A percentile compares a stretch with the other conserved stretches of the same genome.
These are phyloP conservation scores for Eremomyces bilateralis DNA, from an alignment of 495 filamentous ascomycete genomes.

Conservation along the genomic window DNA sequence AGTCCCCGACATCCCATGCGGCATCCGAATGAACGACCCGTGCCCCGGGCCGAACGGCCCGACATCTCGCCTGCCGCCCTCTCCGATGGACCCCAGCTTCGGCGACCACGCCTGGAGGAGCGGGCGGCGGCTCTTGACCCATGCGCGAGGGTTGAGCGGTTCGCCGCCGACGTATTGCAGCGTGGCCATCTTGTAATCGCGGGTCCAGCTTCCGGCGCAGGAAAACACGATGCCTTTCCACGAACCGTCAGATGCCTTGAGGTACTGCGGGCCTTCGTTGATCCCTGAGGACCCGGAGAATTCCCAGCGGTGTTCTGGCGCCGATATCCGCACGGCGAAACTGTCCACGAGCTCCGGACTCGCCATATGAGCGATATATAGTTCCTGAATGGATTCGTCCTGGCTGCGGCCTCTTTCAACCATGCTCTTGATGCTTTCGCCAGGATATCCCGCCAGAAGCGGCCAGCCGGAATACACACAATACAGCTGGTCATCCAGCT, in stretches of 20 bases:
- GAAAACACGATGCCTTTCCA: slow-evolving; percentile 16
- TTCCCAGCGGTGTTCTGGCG: slow-evolving; percentile 14
- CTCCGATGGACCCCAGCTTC: background rate
- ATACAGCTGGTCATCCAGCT: slow-evolving; percentile 11
- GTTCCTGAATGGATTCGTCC: slow-evolving; percentile 12
- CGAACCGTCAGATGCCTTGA: slow-evolving; percentile 10
- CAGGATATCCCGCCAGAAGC: slow-evolving; percentile 1
- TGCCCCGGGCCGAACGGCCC: slow-evolving; percentile 18
- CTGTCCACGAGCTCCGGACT: slow-evolving; percentile 6
- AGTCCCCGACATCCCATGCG: slow-evolving; percentile 5
- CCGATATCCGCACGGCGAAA: slow-evolving; percentile 10
- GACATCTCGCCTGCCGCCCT: slow-evolving; percentile 3
- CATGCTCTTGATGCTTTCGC: too few relatives aligned
- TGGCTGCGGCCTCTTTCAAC: slow-evolving; percentile 2
- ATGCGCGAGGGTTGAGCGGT: slow-evolving; percentile 10
- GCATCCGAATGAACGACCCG: slow-evolving; percentile 11
- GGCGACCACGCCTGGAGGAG: slow-evolving; percentile 11
- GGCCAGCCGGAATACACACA: slow-evolving; percentile 19
- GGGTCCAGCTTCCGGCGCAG: slow-evolving; percentile 16
- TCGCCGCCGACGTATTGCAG: slow-evolving; percentile 13
- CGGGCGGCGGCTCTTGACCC: slow-evolving; percentile 13
- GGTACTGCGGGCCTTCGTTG: slow-evolving; percentile 18
- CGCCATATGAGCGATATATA: slow-evolving; percentile 13
- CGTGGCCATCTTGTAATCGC: slow-evolving; percentile 15
- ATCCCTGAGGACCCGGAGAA: slow-evolving; percentile 11